Evolutionary conservation across 1,284 basidiomycete species (phyloP), one percentile per base, ranked within the genome.

Genomic region (Sphaerobolus stellatus): DNA sequence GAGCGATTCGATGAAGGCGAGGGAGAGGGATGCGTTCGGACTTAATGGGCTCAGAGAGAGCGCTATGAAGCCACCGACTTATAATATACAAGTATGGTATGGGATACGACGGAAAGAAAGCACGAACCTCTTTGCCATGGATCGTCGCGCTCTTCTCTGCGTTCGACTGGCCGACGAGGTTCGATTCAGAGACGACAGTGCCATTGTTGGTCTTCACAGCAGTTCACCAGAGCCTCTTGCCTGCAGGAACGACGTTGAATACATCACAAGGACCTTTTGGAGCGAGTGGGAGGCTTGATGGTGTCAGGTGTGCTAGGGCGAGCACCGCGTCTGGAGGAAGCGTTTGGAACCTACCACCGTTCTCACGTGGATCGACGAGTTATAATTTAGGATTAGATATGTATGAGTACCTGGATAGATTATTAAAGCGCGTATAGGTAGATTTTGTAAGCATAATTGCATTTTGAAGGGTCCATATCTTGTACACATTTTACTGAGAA

Each of bases 1-100:
- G 1, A 76, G 71, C 0, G 76, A 79, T 59, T 79, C 77, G 4
- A 75, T 75, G 66, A 77, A 79, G 0, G 76, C 71, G 20, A 79
- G 72, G 76, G 63, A n/a, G n/a, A n/a, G n/a, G 1, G 67, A 58
- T 5, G 72, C 65, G 4, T 63, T 58, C 2, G 68, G 58, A 6
- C 66, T 58, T n/a, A 66, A 48, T 8, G 62, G 56, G 25, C 66
- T 62, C 48, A 78, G 65, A 50, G 68, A 73, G 38, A 78, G 51
- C 1, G 77, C 76, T 33, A 78, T 74, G 45, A 76, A 62, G 1
- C 77, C 77, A 5, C 76, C 77, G 47, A 79, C 71, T 75, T 77
- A 55, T 18, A 44, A 25, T 29, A 43, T 25, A 56, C 1, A 16
- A 33, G 30, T 5, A 33, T 48, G 45, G 44, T 38, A 20, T 3